A percentile compares a stretch with the other conserved stretches of the same genome.
These are phyloP conservation scores for Aspergillus sp. DNA, from an alignment of 2,329 filamentous ascomycete species.

Conservation along the genomic window DNA sequence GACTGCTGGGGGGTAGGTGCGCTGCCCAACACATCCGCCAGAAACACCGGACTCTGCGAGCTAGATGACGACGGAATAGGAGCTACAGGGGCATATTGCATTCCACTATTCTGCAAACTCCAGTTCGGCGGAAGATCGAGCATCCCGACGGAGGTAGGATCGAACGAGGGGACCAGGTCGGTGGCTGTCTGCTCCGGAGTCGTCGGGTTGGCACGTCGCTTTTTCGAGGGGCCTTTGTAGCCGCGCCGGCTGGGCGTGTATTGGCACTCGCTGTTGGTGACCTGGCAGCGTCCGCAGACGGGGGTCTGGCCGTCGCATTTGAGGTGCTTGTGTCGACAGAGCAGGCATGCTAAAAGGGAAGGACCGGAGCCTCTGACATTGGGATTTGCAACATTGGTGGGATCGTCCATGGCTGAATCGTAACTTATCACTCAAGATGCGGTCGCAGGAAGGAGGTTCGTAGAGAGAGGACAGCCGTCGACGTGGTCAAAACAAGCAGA, in stretches of 20 bases:
- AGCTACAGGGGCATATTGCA: constrained; percentile 17
- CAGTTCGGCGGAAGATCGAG: constrained; percentile 36
- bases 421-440: too few relatives aligned
- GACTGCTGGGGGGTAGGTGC: constrained; percentile 1
- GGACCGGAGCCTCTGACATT: constrained; percentile 24
- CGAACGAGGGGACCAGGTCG: constrained; percentile 33
- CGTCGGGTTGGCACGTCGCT: constrained; percentile 31
- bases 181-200: constrained; percentile 42
- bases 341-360: constrained; percentile 41
- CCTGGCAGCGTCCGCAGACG: constrained; percentile 58
- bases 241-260: constrained; percentile 70
- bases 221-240: constrained; percentile 61
- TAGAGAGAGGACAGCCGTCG: too few relatives aligned
- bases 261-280: constrained; percentile 55
- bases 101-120: constrained; percentile 33
- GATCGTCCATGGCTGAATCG: constrained; percentile 19
- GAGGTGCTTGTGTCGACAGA: constrained; percentile 56
- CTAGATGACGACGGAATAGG: constrained; percentile 20
- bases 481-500: too few relatives aligned
- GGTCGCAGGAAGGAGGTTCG: too few relatives aligned
- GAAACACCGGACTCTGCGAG: constrained; percentile 16
- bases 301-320: constrained; percentile 68
- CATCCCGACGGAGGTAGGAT: constrained; percentile 10
- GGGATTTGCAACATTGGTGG: constrained; percentile 10
- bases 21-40: constrained; percentile 10